A percentile compares a stretch with the other conserved stretches of the same genome.
These are phyloP conservation scores for Porphyrellus cyaneotinctus DNA, from an alignment of 768 basidiomycete species.

Conservation along the genomic window DNA sequence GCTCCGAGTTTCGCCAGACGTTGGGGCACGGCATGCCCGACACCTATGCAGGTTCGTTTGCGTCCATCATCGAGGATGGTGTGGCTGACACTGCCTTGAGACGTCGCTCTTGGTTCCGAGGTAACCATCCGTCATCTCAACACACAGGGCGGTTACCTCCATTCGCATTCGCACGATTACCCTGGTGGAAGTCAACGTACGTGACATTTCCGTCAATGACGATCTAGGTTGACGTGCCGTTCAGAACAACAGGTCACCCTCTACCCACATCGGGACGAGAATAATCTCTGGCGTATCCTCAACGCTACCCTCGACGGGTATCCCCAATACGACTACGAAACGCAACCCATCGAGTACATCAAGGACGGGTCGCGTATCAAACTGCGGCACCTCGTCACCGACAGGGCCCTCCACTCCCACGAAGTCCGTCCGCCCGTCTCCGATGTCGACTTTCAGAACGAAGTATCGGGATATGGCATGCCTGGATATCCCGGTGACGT, in stretches of 20 bases:
- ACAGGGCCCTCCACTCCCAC: constrained; percentile 91
- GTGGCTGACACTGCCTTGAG: constrained; percentile 34
- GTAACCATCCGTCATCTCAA: constrained; percentile 87
- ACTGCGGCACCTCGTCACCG: constrained; percentile 73
- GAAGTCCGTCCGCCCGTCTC: constrained; percentile 92
- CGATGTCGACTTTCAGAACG: constrained; percentile 99
- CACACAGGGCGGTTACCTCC: constrained; percentile 98
- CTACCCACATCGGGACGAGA: constrained; percentile 98
- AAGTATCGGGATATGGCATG: constrained; percentile 93
- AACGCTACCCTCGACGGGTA: constrained; percentile 58
- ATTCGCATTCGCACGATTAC: constrained; percentile 89
- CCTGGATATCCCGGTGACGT: constrained; percentile 80
- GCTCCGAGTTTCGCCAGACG: constrained; percentile 97
- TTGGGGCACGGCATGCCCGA: constrained; percentile 86
- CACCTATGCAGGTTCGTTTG: constrained; percentile 76
- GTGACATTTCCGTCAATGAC: constrained; percentile 18
- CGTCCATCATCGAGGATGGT: not conserved
- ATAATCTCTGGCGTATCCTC: constrained; percentile 87
- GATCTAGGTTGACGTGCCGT: not conserved
- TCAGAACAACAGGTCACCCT: constrained; percentile 97
- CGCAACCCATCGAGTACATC: constrained; percentile 58
- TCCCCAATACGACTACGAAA: constrained; percentile 46
- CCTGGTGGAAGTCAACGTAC: constrained; percentile 88
- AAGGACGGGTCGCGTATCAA: constrained; percentile 67
- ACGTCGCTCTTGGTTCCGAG: constrained; percentile 80